phyloP scores from a whole-genome alignment of 2,329 filamentous ascomycete species.

The Diplodia intermedia region DNA sequence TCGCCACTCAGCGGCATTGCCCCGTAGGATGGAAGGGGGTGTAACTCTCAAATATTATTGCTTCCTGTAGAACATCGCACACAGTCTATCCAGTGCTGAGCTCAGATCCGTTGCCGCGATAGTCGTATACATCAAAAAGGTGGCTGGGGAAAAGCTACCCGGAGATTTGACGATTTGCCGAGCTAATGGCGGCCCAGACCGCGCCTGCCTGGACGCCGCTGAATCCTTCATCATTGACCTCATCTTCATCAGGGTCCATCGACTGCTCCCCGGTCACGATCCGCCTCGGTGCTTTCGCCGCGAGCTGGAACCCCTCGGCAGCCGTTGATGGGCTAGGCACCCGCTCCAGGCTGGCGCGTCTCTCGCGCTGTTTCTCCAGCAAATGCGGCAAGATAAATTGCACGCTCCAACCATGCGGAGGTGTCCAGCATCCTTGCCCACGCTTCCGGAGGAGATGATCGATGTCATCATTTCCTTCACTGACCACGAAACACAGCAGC shows the following conservation, averaged over 20 bases:
- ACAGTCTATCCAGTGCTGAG: too few species aligned
- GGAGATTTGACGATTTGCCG: background rate
- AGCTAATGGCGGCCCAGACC: background rate
- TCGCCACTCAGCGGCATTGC: too few species aligned
- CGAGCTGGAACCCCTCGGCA: background rate
- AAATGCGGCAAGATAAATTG: too few species aligned
- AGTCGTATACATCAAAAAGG: too few species aligned
- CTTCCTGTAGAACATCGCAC: too few species aligned
- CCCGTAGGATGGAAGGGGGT: too few species aligned
- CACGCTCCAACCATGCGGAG: background rate
- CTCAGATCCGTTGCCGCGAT: too few species aligned
- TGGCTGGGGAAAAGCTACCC: background rate
- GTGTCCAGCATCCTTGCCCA: background rate
- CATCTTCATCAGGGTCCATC: background rate
- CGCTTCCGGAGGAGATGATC: constrained; percentile 18
- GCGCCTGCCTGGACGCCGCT: background rate
- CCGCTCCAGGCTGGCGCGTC: too few species aligned
- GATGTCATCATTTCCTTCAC: constrained; percentile 18
- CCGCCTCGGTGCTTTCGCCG: background rate
- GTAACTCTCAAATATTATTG: too few species aligned
- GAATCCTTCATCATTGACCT: background rate
- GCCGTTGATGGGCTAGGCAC: too few species aligned
- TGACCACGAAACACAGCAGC: constrained; percentile 10
- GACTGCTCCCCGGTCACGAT: background rate
- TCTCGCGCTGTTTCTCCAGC: too few species aligned